Base-by-base conservation (phyloP, 768 basidiomycete genomes). In the Butyriboletus loyo region DNA sequence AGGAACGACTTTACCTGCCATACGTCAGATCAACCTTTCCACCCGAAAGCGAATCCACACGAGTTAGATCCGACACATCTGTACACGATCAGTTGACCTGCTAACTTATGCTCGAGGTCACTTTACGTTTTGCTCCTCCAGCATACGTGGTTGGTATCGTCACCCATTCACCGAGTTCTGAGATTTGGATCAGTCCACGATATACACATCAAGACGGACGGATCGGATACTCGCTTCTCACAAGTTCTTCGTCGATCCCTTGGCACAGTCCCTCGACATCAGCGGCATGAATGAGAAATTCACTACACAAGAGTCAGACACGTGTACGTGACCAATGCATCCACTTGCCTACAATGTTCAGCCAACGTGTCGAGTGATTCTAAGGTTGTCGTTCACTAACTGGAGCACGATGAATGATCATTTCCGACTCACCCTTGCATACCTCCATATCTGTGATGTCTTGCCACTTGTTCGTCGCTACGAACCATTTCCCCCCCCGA, bases 391-490 rank as follows among this genome's bases (percentile, higher is more conserved):
- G 48, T 61, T 46, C 44, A 37, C 15, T 5, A 5, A 36, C 38
- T 38, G 9, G 30, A 24, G 51, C 34, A 22, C 14, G 41, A 34
- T 28, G 7, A 40, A 46, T 30, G 30, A 47, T 38, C 41, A n/a
- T 25, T 36, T 35, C 4, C 28, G 42, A 54, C 70, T 17, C 48
- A 87, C 94, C 91, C 80, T 85, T 75, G 56, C 78, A 86, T 17
- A 99, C 89, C 63, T 91, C 86, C 86, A 92, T 92, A 62, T 98
- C 92, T 0, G 97, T 98, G 46, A 97, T 79, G 54, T 89, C 87
- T 65, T 96, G 95, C 97, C 97, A 99, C 66, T 92, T 95, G 73
- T 98, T 96, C 94, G 95, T 98, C 11, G 96, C 94, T 13, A 99
- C 89, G 31, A 92, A 76, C 97, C 97, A 99, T 56, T 75, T 83